phyloP scores from a whole-genome alignment of 495 filamentous ascomycete genomes.

The Neurospora sublineolata region DNA sequence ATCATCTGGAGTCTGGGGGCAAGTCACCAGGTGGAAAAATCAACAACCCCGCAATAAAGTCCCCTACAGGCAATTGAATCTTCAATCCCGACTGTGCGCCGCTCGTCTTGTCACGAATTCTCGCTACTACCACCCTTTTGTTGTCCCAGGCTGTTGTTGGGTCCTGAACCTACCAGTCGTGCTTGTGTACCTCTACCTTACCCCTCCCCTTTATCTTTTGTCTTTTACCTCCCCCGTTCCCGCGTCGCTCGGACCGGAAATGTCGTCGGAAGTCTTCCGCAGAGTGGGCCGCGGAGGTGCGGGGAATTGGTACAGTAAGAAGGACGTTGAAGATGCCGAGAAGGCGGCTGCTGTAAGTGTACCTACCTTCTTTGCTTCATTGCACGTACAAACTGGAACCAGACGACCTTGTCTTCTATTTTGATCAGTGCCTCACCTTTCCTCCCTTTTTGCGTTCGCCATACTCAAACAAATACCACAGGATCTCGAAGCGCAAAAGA shows the following conservation, averaged over 20 bases:
- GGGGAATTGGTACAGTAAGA: conserved; percentile 48
- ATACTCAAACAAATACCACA: conserved; percentile 7
- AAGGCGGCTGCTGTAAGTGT: conserved; percentile 22
- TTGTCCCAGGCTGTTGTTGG: neutral
- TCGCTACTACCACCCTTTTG: neutral
- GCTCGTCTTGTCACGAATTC: neutral
- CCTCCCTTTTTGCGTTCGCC: neutral
- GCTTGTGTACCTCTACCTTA: neutral
- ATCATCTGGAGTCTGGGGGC: neutral
- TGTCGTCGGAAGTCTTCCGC: conserved; percentile 21
- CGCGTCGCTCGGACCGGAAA: neutral
- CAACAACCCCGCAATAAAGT: neutral
- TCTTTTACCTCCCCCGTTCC: neutral
- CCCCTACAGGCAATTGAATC: neutral
- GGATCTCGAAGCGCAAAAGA: conserved; percentile 36
- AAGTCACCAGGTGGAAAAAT: neutral
- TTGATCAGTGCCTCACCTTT: neutral
- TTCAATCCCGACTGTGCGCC: neutral
- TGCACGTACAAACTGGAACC: neutral
- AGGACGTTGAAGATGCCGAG: conserved; percentile 38
- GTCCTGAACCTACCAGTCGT: neutral
- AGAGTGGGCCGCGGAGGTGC: conserved; percentile 45
- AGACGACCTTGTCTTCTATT: neutral
- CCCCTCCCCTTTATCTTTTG: neutral
- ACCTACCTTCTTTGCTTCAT: neutral